A percentile compares a stretch with the other conserved stretches of the same genome.
Conservation (phyloP, 2,329 filamentous ascomycete species). For the Venturia asperata region DNA sequence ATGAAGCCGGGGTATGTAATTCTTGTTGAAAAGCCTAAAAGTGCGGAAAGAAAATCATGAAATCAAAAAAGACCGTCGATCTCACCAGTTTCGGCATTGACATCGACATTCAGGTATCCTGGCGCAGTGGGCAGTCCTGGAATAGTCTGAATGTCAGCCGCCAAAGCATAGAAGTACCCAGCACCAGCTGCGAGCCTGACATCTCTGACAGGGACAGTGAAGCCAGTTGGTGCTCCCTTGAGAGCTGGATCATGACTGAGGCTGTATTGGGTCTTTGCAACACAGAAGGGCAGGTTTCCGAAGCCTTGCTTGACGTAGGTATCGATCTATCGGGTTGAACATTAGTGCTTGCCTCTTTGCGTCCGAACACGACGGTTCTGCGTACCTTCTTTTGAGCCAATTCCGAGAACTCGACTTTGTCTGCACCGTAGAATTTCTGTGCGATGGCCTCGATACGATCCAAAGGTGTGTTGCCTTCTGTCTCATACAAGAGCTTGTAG, state of each 20-base stretch:
- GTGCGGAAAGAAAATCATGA: not conserved
- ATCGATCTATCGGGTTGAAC: constrained; percentile 40
- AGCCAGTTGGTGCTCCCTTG: constrained; percentile 91
- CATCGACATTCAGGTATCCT: constrained; percentile 89
- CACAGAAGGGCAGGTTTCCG: constrained; percentile 86
- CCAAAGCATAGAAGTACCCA: constrained; percentile 87
- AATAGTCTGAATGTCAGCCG: constrained; percentile 97
- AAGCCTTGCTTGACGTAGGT: constrained; percentile 90
- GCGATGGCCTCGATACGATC: constrained; percentile 88
- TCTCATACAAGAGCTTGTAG: constrained; percentile 78
- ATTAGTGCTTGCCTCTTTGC: not conserved
- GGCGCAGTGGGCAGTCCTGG: constrained; percentile 91
- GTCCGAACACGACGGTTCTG: not conserved
- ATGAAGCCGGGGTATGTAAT: constrained; percentile 15
- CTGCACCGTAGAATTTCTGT: constrained; percentile 89
- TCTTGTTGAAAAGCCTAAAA: constrained; percentile 12
- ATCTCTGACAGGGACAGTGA: constrained; percentile 89
- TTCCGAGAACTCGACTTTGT: constrained; percentile 84
- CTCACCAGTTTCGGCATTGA: constrained; percentile 47
- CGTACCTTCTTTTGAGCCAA: constrained; percentile 85
- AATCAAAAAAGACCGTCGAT: constrained; percentile 71
- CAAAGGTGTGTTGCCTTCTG: constrained; percentile 67
- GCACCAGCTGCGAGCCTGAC: constrained; percentile 90
- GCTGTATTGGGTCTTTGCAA: constrained; percentile 98
- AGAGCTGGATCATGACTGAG: constrained; percentile 86